Conservation (phyloP, 1,139 yeast genomes). For the Yamadazyma songkhlaensis region DNA sequence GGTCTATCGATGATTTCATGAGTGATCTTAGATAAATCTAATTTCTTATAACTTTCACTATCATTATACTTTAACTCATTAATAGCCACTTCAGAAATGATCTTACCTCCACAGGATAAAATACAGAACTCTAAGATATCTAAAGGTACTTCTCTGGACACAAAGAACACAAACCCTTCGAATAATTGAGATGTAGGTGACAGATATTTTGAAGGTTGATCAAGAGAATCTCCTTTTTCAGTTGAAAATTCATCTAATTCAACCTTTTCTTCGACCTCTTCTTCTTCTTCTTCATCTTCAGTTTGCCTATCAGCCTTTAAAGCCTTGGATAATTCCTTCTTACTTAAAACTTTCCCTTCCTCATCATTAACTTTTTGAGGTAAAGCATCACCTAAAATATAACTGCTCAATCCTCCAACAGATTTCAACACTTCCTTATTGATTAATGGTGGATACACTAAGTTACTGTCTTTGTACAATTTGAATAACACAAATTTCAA, state of each 20-base stretch:
- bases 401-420: conserved; percentile 86
- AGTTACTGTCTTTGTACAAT: conserved; percentile 78
- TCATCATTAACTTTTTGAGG: conserved; percentile 31
- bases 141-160: conserved; percentile 95
- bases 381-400: conserved; percentile 52
- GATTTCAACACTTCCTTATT: conserved; percentile 72
- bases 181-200: conserved; percentile 64
- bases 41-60: conserved; percentile 38
- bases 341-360: conserved; percentile 39
- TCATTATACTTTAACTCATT: conserved; percentile 62
- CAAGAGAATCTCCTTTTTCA: conserved; percentile 70
- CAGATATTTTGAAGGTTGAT: conserved; percentile 71
- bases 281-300: conserved; percentile 30
- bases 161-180: conserved; percentile 71
- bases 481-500: conserved; percentile 84
- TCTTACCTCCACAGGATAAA: conserved; percentile 82
- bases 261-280: conserved; percentile 32
- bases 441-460: conserved; percentile 89
- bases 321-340: conserved; percentile 48
- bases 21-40: conserved; percentile 70
- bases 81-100: conserved; percentile 82
- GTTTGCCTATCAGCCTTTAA: conserved; percentile 34
- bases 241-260: conserved; percentile 70
- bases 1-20: conserved; percentile 97
- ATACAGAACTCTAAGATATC: conserved; percentile 88